These are phyloP conservation scores for Zarea fungicola DNA, from an alignment of 2,329 filamentous ascomycete species.

Conservation along the genomic window DNA sequence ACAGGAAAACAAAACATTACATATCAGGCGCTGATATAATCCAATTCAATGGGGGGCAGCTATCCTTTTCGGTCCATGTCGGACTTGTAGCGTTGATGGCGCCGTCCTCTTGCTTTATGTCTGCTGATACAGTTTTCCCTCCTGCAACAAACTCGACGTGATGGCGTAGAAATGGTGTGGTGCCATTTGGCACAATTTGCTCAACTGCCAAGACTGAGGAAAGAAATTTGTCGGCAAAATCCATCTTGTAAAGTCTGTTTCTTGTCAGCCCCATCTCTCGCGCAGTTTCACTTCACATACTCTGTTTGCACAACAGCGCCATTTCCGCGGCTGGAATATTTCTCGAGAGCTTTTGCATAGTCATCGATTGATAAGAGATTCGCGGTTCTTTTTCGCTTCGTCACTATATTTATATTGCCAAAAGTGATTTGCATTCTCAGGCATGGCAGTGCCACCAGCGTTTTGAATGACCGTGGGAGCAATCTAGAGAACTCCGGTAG, in stretches of 20 bases:
- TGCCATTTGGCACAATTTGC: background rate
- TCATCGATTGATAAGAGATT: constrained; percentile 21
- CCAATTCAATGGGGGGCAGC: constrained; percentile 16
- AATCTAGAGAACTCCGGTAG: constrained; percentile 16
- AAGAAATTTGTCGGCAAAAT: background rate
- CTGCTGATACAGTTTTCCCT: background rate
- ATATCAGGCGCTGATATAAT: constrained; percentile 30
- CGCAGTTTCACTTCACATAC: constrained; percentile 17
- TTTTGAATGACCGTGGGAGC: constrained; percentile 20
- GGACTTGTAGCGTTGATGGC: background rate
- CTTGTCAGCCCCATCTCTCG: background rate
- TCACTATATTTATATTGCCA: constrained; percentile 24
- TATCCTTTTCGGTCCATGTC: background rate
- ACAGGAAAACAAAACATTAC: constrained; percentile 25
- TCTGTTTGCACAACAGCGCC: constrained; percentile 24
- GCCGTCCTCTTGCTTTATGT: background rate
- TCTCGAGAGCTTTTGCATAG: constrained; percentile 22
- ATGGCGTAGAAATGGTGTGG: background rate
- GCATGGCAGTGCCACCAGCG: constrained; percentile 20
- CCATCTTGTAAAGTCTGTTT: background rate
- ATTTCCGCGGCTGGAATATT: constrained; percentile 24
- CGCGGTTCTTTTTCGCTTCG: constrained; percentile 21
- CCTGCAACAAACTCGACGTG: background rate
- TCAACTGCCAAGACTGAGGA: background rate
- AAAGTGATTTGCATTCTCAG: constrained; percentile 30